Evolutionary conservation across 2,329 filamentous ascomycete species (phyloP), one percentile per base, ranked within the genome.

Genomic region (Colletotrichum somersetense): DNA sequence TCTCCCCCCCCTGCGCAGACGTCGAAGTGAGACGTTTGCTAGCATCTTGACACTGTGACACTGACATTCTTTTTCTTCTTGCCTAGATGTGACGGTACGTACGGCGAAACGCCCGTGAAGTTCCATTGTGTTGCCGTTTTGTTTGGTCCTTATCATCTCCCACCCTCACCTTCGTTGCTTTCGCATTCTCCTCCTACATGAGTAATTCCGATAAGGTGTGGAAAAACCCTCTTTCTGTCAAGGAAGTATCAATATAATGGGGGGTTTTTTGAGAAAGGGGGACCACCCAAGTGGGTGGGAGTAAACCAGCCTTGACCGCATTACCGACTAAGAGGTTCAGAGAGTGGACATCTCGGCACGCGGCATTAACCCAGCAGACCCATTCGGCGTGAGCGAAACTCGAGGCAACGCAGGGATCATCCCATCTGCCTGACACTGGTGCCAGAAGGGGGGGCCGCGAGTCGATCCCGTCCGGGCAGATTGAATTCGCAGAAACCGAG

Each of bases 41-140:
- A 38, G 7, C 55, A 55, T 53, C 26, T 56, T 68, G 44, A 46
- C 46, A 63, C 46, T 58, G 58, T 67, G 71, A 74, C 50, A 62
- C 73, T 66, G 63, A 68, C 57, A 62, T 57, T 35, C 10, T 63
- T 50, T 20, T 42, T 18, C 44, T 46, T 48, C 46, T 48, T 52
- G 46, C 48, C 44, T 74, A 91, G 89, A 81, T 91, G 89, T 79
- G 89, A 91, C 79, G 87, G 89, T 91, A 91, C 78, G 89, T 90
- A 80, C 76, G 76, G 57, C 72, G 50, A 48, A 58, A 5, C 16
- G 58, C 58, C 52, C 40, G 50, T 68, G 23, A 23, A 56, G 62
- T 56, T 66, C 44, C 52, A 71, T 50, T 69, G 38, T 65, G 70
- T 69, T 61, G 59, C 46, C 63, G n/a, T 33, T 72, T 74, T 44